Base-by-base conservation (phyloP, 352 stramenopile genomes). In the Globisporangium rhizosaccharum region DNA sequence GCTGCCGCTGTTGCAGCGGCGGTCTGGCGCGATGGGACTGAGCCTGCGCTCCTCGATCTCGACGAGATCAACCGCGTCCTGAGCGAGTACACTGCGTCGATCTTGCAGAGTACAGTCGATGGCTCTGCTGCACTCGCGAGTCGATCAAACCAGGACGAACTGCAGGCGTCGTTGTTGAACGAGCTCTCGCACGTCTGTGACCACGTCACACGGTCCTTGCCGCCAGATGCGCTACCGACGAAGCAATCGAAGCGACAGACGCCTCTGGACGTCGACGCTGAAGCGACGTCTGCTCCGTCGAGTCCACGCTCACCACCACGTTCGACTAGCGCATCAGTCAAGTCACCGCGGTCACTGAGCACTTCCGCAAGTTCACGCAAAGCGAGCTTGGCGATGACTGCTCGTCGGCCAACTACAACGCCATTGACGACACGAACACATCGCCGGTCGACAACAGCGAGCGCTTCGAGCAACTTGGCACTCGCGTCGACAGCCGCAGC, bases 171-270 rank as follows among this genome's bases (percentile, higher is more conserved):
- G 1, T 75, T 82, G 15, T 50, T 73, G 11, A 44, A 49, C 0
- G 60, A 78, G 45, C 76, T 82, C 51, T 54, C 63, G 5, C 62
- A 63, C 1, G 26, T 82, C 0, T 82, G 73, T 42, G 63, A 76
- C 10, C 48, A 64, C 39, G 58, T 82, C 48, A 51, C 63, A 0
- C 64, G 57, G 4, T 66, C 58, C 2, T 49, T 79, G n/a, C 70
- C 67, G 2, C 48, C 41, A 18, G 49, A 67, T 12, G 61, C 55
- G n/a, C 39, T 55, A n/a, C 47, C 15, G 10, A 36, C 56, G 1
- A 47, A 41, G n/a, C 23, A 30, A 14, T 26, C 44, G 15, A 48
- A 17, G 23, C 45, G 46, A 5, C 28, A 37, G 12, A 25, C 30
- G 10, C 37, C 8, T 11, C 12, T 61, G 8, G 47, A 53, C 12